Evolutionary conservation across 805 yeast species (phyloP).

Genomic region (Sugiyamaella boreocaroliniensis): DNA sequence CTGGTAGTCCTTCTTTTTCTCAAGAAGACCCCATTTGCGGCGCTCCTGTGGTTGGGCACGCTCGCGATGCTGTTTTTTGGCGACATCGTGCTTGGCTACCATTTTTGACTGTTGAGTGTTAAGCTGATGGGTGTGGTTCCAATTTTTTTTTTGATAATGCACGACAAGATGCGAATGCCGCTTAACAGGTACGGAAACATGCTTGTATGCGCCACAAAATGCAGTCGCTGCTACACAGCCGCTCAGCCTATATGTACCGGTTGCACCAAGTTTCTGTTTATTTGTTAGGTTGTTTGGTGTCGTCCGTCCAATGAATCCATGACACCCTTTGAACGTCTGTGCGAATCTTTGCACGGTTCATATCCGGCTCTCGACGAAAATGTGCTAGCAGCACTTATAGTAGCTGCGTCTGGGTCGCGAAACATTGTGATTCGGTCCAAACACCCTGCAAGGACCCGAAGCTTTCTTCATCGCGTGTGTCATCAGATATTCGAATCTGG

Average conservation of each 20-base stretch:
- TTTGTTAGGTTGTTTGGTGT: no score
- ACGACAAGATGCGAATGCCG: background rate
- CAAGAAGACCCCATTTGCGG: slow-evolving; percentile 72
- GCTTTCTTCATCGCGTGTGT: background rate
- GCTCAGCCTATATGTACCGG: no score
- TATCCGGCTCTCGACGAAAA: slow-evolving; percentile 11
- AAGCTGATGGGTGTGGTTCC: background rate
- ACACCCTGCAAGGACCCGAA: background rate
- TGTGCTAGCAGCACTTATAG: slow-evolving; percentile 13
- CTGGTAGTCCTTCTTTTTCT: slow-evolving; percentile 82
- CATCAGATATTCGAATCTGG: background rate
- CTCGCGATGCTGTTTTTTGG: slow-evolving; percentile 94
- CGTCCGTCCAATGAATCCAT: background rate
- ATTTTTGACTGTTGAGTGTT: background rate
- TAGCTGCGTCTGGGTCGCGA: slow-evolving; percentile 7
- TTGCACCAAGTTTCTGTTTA: background rate
- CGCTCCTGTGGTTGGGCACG: slow-evolving; percentile 80
- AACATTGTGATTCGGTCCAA: slow-evolving; percentile 10
- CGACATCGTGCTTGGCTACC: slow-evolving; percentile 59
- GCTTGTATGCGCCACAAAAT: no score
- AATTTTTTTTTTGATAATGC: background rate
- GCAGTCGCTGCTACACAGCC: no score
- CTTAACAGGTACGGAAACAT: no score
- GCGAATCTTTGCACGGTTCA: slow-evolving; percentile 4
- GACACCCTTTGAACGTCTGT: slow-evolving; percentile 12